Base-by-base conservation (phyloP, 495 filamentous ascomycete species). In the Lindgomyces ingoldianus region DNA sequence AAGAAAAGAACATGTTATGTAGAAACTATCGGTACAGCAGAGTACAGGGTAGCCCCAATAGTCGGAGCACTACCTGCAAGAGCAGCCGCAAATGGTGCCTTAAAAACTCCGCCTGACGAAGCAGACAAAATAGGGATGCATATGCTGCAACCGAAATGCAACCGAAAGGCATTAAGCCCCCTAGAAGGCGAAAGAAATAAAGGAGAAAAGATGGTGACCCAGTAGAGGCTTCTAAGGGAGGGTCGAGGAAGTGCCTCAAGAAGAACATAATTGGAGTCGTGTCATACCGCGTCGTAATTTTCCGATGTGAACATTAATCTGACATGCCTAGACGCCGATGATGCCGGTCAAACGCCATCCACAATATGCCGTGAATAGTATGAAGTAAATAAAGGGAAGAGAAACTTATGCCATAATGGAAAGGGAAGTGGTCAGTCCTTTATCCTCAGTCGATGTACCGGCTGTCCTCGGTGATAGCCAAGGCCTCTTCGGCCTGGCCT, bases 401-500 rank as follows among this genome's bases (percentile, higher is more conserved):
- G n/a, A n/a, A n/a, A n/a, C n/a, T n/a, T n/a, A n/a, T n/a, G n/a
- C n/a, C n/a, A n/a, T n/a, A 41, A 41, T n/a, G 36, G 9, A 9
- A 41, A 9, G n/a, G 36, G 36, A 41, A 41, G n/a, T 41, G 36
- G n/a, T 41, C 36, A 9, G 36, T 41, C 36, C 9, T 41, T 41
- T 41, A 8, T 41, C 8, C 22, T 56, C 41, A 67, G 11, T 62
- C 57, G 14, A 57, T 16, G 50, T 66, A 67, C 4, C 33, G 22
- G 48, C 33, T 57, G 4, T 30, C 57, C 30, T 67, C 64, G 12
- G 68, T 67, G 0, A 64, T 54, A 18, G 68, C 68, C 24, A 70
- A 42, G 11, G 68, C 68, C 39, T 70, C 68, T 30, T 70, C 68
- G 1, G 59, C 68, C 41, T 70, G 68, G 44, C 62, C 56, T 1